Conservation (phyloP, 768 basidiomycete species). For the Leucocoprinus leucothites region DNA sequence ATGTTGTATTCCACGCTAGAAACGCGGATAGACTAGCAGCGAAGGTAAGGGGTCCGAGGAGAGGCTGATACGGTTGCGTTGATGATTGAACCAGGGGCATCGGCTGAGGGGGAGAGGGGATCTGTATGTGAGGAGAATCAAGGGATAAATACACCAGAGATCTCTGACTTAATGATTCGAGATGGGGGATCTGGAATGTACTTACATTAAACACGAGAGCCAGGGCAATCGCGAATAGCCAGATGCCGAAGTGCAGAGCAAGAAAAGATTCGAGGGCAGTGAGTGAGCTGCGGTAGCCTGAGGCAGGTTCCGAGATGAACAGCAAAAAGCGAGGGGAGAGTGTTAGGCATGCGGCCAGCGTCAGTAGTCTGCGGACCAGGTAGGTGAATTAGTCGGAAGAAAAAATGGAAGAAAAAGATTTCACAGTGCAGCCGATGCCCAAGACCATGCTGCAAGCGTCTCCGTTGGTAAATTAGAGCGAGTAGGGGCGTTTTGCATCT, state of each 20-base stretch:
- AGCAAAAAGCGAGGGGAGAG: conserved; percentile 64
- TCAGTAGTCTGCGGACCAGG: background rate
- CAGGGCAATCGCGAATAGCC: conserved; percentile 51
- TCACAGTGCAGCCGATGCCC: conserved; percentile 26
- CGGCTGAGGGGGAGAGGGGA: conserved; percentile 43
- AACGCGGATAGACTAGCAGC: conserved; percentile 55
- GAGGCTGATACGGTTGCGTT: conserved; percentile 46
- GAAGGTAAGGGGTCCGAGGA: conserved; percentile 58
- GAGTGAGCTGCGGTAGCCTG: conserved; percentile 33
- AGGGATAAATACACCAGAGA: background rate
- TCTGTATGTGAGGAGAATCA: conserved; percentile 22
- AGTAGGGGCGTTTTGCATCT: background rate
- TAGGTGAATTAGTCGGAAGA: background rate
- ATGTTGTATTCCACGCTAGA: conserved; percentile 59
- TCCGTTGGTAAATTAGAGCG: background rate
- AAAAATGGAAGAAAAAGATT: background rate
- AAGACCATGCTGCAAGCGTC: conserved; percentile 15
- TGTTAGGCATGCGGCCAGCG: conserved; percentile 22
- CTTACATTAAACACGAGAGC: conserved; percentile 60
- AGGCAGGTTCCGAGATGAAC: conserved; percentile 50
- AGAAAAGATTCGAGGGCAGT: conserved; percentile 72
- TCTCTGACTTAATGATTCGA: background rate
- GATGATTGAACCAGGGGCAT: conserved; percentile 22
- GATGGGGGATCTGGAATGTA: conserved; percentile 10
- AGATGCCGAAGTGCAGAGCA: conserved; percentile 60